A percentile compares a stretch with the other conserved stretches of the same genome.
These are phyloP conservation scores for Lichina pygmaea DNA, from an alignment of 495 filamentous ascomycete genomes.

Conservation along the genomic window DNA sequence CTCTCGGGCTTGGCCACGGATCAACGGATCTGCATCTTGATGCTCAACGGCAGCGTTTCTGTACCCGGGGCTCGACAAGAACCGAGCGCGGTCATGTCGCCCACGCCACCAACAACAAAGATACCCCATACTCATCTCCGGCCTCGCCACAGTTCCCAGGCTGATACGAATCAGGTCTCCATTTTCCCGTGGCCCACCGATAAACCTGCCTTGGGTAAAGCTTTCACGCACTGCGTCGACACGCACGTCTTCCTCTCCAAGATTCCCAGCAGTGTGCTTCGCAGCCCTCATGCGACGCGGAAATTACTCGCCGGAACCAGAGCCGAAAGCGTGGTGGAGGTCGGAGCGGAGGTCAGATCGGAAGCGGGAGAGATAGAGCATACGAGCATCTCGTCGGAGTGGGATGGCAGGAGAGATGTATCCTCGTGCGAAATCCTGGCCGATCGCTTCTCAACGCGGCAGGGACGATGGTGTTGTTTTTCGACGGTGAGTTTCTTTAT, in stretches of 20 bases:
- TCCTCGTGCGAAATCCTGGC: background rate
- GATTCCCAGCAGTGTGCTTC: background rate
- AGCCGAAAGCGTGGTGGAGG: background rate
- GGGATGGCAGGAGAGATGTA: background rate
- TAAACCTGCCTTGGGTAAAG: slow-evolving; percentile 1
- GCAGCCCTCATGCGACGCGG: background rate
- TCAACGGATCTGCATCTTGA: slow-evolving; percentile 10
- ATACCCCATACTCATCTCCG: background rate
- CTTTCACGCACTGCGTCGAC: slow-evolving; percentile 1
- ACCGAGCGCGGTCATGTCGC: background rate
- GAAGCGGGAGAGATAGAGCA: too few species aligned
- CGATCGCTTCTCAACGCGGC: background rate
- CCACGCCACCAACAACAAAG: background rate
- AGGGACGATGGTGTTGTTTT: slow-evolving; percentile 4
- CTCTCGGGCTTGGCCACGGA: slow-evolving; percentile 9
- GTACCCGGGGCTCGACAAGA: too few species aligned
- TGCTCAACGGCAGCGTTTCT: slow-evolving; percentile 9
- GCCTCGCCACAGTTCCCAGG: background rate
- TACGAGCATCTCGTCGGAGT: too few species aligned
- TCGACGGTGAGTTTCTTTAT: slow-evolving; percentile 8
- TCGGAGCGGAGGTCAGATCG: background rate
- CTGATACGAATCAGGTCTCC: too few species aligned
- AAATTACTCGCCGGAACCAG: background rate
- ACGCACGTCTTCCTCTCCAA: background rate
- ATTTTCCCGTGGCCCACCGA: background rate